Evolutionary conservation across 345 rosid genomes (phyloP).

Genomic region (Cardamine chenopodiifolia): DNA sequence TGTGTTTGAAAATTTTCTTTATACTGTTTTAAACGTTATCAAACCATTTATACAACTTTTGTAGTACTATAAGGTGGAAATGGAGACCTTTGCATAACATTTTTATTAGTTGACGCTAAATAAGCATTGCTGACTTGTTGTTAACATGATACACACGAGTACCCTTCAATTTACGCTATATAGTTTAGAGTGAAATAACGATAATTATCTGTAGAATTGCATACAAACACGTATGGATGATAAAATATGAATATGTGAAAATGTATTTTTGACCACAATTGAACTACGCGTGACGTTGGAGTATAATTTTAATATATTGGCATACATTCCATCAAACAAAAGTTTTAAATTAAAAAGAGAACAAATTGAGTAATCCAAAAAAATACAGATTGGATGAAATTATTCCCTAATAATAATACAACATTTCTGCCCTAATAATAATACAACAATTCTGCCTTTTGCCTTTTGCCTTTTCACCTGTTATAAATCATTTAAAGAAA

Average conservation of each 20-base stretch:
- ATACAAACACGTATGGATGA: conserved; percentile 13
- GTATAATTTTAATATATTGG: background rate
- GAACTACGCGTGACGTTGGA: conserved; percentile 13
- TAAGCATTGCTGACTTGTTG: no score
- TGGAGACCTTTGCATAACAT: no score
- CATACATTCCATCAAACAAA: background rate
- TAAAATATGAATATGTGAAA: background rate
- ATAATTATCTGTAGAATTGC: background rate
- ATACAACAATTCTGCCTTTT: background rate
- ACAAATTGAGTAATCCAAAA: conserved; percentile 36
- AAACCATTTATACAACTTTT: no score
- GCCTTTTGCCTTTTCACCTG: conserved; percentile 39
- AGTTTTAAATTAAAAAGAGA: background rate
- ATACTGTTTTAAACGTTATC: no score
- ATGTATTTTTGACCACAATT: conserved; percentile 22
- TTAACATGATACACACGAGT: conserved; percentile 11
- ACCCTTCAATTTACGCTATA: background rate
- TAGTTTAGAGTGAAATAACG: conserved; percentile 6
- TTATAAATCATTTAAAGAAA: conserved; percentile 1
- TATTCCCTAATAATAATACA: conserved; percentile 33
- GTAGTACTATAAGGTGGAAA: no score
- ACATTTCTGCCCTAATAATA: background rate
- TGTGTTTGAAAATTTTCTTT: no score
- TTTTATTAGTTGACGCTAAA: no score
- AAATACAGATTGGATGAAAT: conserved; percentile 41